phyloP scores from a whole-genome alignment of 768 basidiomycete species.

The Phanerodontia chrysosporium region DNA sequence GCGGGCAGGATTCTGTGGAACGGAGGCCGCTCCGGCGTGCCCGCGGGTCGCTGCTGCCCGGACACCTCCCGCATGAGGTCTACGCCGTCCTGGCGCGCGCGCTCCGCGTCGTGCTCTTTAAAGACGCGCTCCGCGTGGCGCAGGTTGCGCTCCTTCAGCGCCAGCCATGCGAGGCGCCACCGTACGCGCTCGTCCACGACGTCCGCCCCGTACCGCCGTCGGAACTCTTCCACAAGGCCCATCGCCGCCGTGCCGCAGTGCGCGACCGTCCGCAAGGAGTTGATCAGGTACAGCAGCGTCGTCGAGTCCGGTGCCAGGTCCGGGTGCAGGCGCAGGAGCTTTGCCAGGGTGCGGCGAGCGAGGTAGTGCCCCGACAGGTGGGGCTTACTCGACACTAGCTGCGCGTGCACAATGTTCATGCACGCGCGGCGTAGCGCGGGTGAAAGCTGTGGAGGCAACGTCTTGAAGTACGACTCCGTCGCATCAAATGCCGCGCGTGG shows the following conservation, averaged over 20 bases:
- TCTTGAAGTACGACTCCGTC: slow-evolving; percentile 44
- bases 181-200: slow-evolving; percentile 57
- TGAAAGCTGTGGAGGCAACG: slow-evolving; percentile 42
- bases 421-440: slow-evolving; percentile 27
- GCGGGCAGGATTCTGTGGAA: not conserved
- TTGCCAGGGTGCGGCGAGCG: slow-evolving; percentile 39
- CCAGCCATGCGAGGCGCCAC: slow-evolving; percentile 53
- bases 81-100: slow-evolving; percentile 2
- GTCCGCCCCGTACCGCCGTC: slow-evolving; percentile 48
- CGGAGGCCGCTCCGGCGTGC: not conserved
- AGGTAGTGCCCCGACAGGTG: slow-evolving; percentile 43
- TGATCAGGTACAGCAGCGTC: slow-evolving; percentile 57
- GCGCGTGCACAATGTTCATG: slow-evolving; percentile 53
- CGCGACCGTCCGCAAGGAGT: slow-evolving; percentile 42
- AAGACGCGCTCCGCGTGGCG: slow-evolving; percentile 7
- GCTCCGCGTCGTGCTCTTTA: slow-evolving; percentile 12
- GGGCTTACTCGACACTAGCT: slow-evolving; percentile 26
- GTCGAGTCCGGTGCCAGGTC: slow-evolving; percentile 51
- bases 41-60: not conserved
- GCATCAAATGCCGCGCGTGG: slow-evolving; percentile 20
- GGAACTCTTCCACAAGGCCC: slow-evolving; percentile 41
- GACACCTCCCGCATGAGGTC: not conserved
- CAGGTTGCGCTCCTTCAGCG: slow-evolving; percentile 46
- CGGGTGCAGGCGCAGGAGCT: slow-evolving; percentile 43
- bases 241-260: slow-evolving; percentile 54